Base-by-base conservation (phyloP, 208 protist genomes). In the Leishmania tropica region DNA sequence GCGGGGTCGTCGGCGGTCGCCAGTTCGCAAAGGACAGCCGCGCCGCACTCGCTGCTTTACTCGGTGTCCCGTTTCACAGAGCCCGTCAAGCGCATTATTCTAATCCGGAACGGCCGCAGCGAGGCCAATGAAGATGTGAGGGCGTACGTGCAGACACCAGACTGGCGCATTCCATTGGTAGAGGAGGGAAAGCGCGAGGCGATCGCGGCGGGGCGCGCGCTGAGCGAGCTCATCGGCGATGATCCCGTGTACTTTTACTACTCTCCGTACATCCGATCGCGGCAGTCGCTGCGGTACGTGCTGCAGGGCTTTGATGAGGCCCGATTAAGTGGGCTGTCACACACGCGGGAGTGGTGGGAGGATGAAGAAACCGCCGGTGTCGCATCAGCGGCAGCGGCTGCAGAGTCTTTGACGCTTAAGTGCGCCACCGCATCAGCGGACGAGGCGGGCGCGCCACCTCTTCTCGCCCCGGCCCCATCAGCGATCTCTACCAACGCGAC, bases 191-290 rank as follows among this genome's bases (percentile, higher is more conserved):
- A 91, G 47, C 77, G 81, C 47, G 89, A 98, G 87, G 89, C 89
- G 40, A 77, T 90, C 31, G 80, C 81, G 42, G 89, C 95, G 10
- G 97, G 97, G 0, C 80, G 84, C 19, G 78, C 88, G 58, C 77
- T 99, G n/a, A 89, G 90, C 2, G 87, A 92, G 67, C 67, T 97
- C 37, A 76, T 97, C 6, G 92, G 94, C 0, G 81, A 95, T 48
- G 95, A 97, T 62, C 89, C 90, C 10, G 88, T 96, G 0, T 93
- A 97, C 78, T 96, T 98, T 86, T 98, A 97, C 84, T 93, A 97
- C 72, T 98, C 96, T 2, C 97, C 97, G 13, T 98, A 96, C 83
- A 82, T 92, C 31, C 95, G 97, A 53, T 89, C 90, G n/a, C 86
- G 93, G 21, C 92, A 97, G 85, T 91, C 87, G 42, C 87, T 96